phyloP scores from a whole-genome alignment of 176 grass and related monocot genomes.

The Pharus latifolius region DNA sequence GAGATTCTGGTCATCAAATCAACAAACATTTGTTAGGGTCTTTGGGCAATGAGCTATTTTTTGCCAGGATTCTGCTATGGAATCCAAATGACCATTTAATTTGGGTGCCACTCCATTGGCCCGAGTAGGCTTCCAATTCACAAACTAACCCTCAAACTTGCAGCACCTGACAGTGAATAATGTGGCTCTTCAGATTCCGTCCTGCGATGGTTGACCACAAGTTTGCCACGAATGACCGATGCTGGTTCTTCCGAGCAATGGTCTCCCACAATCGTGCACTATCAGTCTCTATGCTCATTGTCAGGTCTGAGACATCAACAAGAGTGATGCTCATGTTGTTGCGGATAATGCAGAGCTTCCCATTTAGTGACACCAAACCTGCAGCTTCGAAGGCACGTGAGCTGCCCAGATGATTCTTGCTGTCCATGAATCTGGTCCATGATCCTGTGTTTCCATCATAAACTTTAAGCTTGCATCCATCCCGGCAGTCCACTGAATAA shows the following conservation, averaged over 20 bases:
- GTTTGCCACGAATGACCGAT: constrained; percentile 60
- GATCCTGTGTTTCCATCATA: constrained; percentile 58
- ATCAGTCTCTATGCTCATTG: constrained; percentile 34
- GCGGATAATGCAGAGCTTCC: constrained; percentile 66
- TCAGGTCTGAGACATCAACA: constrained; percentile 43
- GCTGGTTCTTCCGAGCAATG: constrained; percentile 39
- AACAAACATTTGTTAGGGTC: neutral
- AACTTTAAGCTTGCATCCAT: constrained; percentile 77
- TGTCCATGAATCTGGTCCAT: constrained; percentile 65
- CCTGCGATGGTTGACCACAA: constrained; percentile 73
- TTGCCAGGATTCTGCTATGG: neutral
- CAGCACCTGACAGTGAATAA: constrained; percentile 84
- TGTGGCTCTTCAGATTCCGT: constrained; percentile 52
- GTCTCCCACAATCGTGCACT: constrained; percentile 68
- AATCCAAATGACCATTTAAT: neutral
- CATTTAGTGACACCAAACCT: constrained; percentile 59
- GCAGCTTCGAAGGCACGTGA: constrained; percentile 73
- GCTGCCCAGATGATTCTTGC: constrained; percentile 61
- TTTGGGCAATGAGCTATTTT: neutral
- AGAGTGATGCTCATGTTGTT: constrained; percentile 91
- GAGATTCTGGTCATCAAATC: neutral
- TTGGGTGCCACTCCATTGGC: neutral
- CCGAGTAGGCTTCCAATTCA: neutral
- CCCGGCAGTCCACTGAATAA: constrained; percentile 63
- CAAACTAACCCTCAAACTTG: constrained; percentile 27